Conservation (phyloP, 805 yeast species). For the Zygosaccharomyces bailii region DNA sequence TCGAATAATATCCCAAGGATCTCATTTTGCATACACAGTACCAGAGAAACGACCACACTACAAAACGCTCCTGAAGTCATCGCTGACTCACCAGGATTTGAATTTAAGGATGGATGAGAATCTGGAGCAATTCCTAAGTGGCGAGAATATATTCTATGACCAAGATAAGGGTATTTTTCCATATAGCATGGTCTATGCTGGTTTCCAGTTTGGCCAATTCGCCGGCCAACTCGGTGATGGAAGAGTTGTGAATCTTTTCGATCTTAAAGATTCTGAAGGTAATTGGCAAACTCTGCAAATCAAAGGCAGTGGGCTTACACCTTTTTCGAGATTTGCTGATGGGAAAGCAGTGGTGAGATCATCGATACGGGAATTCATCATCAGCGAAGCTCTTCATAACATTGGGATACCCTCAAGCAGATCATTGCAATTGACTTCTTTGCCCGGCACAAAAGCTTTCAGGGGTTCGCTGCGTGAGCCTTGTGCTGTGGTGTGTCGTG, state of each 20-base stretch:
- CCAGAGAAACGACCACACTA: conserved; percentile 62
- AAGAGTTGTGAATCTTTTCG: conserved; percentile 79
- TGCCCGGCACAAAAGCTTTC: conserved; percentile 76
- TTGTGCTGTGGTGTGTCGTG: conserved; percentile 81
- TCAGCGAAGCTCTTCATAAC: conserved; percentile 74
- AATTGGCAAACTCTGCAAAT: conserved; percentile 52
- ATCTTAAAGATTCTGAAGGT: conserved; percentile 51
- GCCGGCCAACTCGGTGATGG: conserved; percentile 99
- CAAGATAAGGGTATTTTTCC: conserved; percentile 54
- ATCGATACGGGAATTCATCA: conserved; percentile 80
- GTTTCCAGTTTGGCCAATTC: conserved; percentile 93
- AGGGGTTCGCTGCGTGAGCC: conserved; percentile 62
- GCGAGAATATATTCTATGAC: conserved; percentile 46
- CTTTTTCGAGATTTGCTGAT: conserved; percentile 92
- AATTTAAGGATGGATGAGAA: conserved; percentile 49
- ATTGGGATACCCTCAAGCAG: conserved; percentile 86
- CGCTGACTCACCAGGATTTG: conserved; percentile 57
- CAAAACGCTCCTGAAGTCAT: conserved; percentile 55
- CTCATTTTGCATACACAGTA: conserved; percentile 67
- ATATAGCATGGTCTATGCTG: conserved; percentile 89
- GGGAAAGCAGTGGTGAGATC: conserved; percentile 92
- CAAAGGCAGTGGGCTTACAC: conserved; percentile 91
- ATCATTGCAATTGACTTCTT: conserved; percentile 65
- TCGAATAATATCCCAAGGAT: conserved; percentile 47
- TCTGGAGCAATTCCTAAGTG: conserved; percentile 58